Percentiles rank a stretch among this genome's conserved stretches.
Conservation (phyloP, 768 basidiomycete species). For the Phaeotremella fagi region DNA sequence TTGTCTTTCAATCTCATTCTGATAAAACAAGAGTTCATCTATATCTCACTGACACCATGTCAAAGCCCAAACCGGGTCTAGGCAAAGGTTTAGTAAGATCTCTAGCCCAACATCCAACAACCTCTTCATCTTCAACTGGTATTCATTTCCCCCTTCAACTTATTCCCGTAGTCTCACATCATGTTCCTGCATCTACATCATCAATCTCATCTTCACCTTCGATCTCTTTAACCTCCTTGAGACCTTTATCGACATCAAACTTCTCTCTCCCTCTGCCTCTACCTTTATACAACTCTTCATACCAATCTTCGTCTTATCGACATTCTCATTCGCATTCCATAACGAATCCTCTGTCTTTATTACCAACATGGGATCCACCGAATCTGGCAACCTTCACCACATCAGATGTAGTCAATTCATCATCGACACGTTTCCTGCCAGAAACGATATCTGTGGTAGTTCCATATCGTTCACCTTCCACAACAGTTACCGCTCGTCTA, state of each 20-base stretch:
- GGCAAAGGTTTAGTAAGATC: conserved; percentile 36
- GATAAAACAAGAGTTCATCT: not conserved
- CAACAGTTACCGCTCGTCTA: not conserved
- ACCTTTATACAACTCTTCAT: not conserved
- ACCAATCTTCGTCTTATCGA: conserved; percentile 9
- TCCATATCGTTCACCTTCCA: not conserved
- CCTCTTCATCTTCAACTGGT: not conserved
- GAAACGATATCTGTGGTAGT: not conserved
- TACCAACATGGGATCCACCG: conserved; percentile 27
- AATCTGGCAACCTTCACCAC: conserved; percentile 6
- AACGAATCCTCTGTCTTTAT: conserved; percentile 20
- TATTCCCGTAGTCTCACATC: conserved; percentile 20
- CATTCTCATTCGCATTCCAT: too few species aligned
- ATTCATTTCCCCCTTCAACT: not conserved
- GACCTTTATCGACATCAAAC: not conserved
- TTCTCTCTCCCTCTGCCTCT: not conserved
- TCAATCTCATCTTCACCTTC: not conserved
- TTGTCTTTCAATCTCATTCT: not conserved
- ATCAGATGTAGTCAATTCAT: conserved; percentile 8
- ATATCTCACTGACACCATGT: conserved; percentile 18
- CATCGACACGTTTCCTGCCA: conserved; percentile 1
- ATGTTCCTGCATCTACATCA: conserved; percentile 6
- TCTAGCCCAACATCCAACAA: conserved; percentile 17
- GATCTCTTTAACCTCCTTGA: not conserved
- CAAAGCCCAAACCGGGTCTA: conserved; percentile 38